phyloP scores from a whole-genome alignment of 176 grass and related monocot genomes.

The Oryza officinalis region DNA sequence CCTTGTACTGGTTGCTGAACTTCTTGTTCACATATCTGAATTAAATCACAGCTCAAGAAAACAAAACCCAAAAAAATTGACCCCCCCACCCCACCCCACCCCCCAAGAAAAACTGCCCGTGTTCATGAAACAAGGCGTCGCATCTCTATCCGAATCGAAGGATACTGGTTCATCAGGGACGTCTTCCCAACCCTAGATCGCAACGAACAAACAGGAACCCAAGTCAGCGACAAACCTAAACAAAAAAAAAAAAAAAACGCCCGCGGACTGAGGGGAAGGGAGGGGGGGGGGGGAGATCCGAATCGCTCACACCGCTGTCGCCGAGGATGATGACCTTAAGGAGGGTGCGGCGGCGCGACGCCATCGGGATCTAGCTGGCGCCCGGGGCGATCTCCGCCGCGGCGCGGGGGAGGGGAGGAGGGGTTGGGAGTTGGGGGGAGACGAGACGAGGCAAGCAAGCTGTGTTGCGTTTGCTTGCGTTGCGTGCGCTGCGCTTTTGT shows the following conservation, averaged over 20 bases:
- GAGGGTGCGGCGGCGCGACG: slow-evolving; percentile 75
- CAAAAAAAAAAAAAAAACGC: not conserved
- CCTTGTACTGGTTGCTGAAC: slow-evolving; percentile 99
- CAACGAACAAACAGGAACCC: not conserved
- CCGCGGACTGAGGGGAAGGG: not conserved
- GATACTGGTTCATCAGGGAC: slow-evolving; percentile 99
- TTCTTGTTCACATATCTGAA: slow-evolving; percentile 95
- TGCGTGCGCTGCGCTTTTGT: slow-evolving; percentile 15
- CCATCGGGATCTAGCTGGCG: slow-evolving; percentile 58
- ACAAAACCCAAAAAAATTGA: not conserved
- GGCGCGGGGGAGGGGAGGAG: not conserved
- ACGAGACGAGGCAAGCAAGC: slow-evolving; percentile 23
- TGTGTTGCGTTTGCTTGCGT: not conserved
- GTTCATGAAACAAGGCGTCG: not conserved
- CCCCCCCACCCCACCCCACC: too few species aligned
- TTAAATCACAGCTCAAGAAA: slow-evolving; percentile 54
- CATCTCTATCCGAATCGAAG: slow-evolving; percentile 34
- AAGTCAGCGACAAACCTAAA: slow-evolving; percentile 23
- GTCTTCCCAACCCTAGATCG: slow-evolving; percentile 91
- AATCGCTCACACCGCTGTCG: slow-evolving; percentile 89
- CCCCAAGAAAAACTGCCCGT: not conserved
- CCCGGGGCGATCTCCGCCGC: slow-evolving; percentile 29
- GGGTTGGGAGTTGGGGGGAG: not conserved
- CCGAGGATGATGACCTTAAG: slow-evolving; percentile 99
- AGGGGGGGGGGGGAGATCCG: slow-evolving; percentile 47